Evolutionary conservation across 2,329 filamentous ascomycete genomes (phyloP).

Genomic region (Herpotrichia juniperi): DNA sequence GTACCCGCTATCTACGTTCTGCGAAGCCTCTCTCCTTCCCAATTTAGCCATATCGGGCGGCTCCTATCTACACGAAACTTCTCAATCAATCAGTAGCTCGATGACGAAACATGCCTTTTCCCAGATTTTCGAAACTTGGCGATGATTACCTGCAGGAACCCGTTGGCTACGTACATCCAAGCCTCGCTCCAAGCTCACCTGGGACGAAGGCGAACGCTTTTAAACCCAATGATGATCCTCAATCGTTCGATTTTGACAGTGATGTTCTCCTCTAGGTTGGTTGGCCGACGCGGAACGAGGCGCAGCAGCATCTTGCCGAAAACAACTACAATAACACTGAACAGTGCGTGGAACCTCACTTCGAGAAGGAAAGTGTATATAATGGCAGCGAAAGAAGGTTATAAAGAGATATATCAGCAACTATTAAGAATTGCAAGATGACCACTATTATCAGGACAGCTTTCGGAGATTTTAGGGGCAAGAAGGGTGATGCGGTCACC

Average conservation of each 20-base stretch:
- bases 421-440: neutral
- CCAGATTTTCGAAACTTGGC: no score
- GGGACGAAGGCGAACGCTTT: no score
- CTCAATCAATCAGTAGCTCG: no score
- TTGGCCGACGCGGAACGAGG: slow-evolving; percentile 5
- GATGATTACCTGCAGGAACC: no score
- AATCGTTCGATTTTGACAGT: neutral
- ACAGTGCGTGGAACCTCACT: neutral
- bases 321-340: neutral
- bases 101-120: no score
- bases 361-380: neutral
- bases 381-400: neutral
- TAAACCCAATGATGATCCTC: neutral
- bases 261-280: neutral
- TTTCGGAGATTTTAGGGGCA: slow-evolving; percentile 19
- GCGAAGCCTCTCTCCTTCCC: no score
- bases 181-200: no score
- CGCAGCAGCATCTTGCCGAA: neutral
- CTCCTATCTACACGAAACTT: no score
- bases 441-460: slow-evolving; percentile 7
- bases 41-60: no score
- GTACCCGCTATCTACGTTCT: no score
- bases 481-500: slow-evolving; percentile 17
- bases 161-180: no score
- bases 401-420: neutral